Evolutionary conservation across 257 asterid genomes (phyloP).

Genomic region (Hygrophila difformis): DNA sequence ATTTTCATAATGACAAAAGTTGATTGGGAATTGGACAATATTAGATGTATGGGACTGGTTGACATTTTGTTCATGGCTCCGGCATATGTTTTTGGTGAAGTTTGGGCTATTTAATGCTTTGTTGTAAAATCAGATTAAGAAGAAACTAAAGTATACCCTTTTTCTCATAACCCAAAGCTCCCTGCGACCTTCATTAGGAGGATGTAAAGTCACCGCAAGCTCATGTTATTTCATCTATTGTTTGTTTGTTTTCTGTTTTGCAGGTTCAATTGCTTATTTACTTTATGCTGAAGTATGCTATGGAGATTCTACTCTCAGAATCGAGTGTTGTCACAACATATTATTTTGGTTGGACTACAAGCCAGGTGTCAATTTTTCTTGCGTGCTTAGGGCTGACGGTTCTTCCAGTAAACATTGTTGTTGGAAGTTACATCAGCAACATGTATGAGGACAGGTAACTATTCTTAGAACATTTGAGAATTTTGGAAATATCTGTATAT

Average conservation of each 20-base stretch:
- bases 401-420: slow-evolving; percentile 1
- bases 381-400: slow-evolving; percentile 1
- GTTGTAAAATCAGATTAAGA: not conserved
- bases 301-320: slow-evolving; percentile 4
- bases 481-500: too few relatives aligned
- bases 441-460: slow-evolving; percentile 7
- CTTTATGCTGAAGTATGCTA: slow-evolving; percentile 3
- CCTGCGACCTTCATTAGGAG: not conserved
- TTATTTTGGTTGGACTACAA: slow-evolving; percentile 4
- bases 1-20: too few relatives aligned
- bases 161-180: too few relatives aligned
- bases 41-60: not conserved
- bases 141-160: too few relatives aligned
- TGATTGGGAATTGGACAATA: not conserved
- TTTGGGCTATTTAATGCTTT: not conserved
- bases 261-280: slow-evolving; percentile 2
- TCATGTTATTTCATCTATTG: not conserved
- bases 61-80: not conserved
- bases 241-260: not conserved
- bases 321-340: slow-evolving; percentile 3
- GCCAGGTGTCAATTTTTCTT: not conserved
- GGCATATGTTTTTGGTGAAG: not conserved
- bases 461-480: not conserved
- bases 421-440: slow-evolving; percentile 3
- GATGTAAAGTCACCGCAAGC: not conserved